Base-by-base conservation (phyloP, 305 asterid species). In the Solanum hybrid region DNA sequence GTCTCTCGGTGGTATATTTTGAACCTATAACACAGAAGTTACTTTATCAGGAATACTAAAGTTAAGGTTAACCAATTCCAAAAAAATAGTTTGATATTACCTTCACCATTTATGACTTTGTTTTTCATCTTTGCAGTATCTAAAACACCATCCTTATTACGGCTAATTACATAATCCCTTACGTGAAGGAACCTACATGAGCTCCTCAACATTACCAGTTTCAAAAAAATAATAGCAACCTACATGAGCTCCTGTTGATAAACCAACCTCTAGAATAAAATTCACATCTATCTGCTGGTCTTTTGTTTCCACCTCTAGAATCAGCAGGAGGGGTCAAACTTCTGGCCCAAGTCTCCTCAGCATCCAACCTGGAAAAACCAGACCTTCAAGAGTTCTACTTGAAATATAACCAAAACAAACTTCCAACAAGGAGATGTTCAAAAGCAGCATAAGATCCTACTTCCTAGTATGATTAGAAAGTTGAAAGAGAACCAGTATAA, bases 201-300 rank as follows among this genome's bases (percentile, higher is more conserved):
- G 37, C 84, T 94, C 87, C 98, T 60, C 71, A 60, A 19, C 71
- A 60, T 19, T 60, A 60, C 71, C 26, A 60, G 11, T 19, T 56
- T 60, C 69, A 56, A 56, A 60, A 19, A 60, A 60, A 60, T 17
- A 60, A 60, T 90, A 95, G 95, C 91, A 96, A 95, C 89, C 95
- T 95, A 92, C 98, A 95, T 6, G 97, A 91, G 31, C 84, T 93
- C 88, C 98, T 98, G 91, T 92, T 94, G 90, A 96, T 93, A 92
- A 98, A 96, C 99, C 99, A 96, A 56, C 99, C 98, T 92, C 93
- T 95, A 78, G 96, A 93, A 88, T 95, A 94, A 90, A 94, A 96
- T 40, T 94, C 95, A 87, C 98, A 96, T 40, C 89, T 89, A 88
- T 92, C 91, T 91, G 92, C 94, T 73, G 90, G 85, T 88, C 95